Percentiles rank a stretch among this genome's conserved stretches.
phyloP scores from a whole-genome alignment of 2,329 filamentous ascomycete species.

The Rutstroemia sp. region DNA sequence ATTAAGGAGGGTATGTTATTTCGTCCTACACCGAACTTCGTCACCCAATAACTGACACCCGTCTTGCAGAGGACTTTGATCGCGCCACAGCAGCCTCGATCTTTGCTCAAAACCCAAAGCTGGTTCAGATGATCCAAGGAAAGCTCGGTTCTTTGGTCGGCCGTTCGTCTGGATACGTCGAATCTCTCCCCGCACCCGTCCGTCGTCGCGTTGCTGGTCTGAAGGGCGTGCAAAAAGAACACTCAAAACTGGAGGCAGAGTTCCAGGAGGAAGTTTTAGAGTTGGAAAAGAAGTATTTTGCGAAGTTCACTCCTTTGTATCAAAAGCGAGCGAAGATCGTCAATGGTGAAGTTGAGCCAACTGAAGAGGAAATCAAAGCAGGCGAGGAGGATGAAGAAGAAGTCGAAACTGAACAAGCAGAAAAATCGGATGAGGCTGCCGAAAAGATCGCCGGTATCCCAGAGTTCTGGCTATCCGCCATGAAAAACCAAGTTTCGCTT shows the following conservation, averaged over 20 bases:
- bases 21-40: conserved; percentile 26
- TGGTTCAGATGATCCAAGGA: conserved; percentile 96
- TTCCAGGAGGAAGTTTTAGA: conserved; percentile 98
- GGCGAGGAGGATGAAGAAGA: conserved; percentile 70
- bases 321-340: conserved; percentile 89
- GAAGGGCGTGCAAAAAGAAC: conserved; percentile 97
- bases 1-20: conserved; percentile 85
- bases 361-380: conserved; percentile 76
- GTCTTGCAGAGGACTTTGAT: conserved; percentile 73
- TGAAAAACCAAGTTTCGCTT: conserved; percentile 98
- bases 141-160: conserved; percentile 90
- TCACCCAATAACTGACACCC: conserved; percentile 16
- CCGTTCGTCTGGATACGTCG: conserved; percentile 93
- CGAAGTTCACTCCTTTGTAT: conserved; percentile 96
- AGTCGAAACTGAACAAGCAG: conserved; percentile 42
- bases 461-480: conserved; percentile 98
- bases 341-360: conserved; percentile 80
- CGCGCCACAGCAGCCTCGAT: conserved; percentile 80
- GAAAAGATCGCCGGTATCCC: conserved; percentile 69
- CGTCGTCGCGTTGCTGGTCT: conserved; percentile 90
- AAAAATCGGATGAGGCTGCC: conserved; percentile 43
- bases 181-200: conserved; percentile 83
- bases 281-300: conserved; percentile 99
- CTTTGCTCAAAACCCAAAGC: conserved; percentile 89
- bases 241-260: conserved; percentile 95